Evolutionary conservation across 1,139 yeast species (phyloP).

Genomic region (Geotrichum australiense): DNA sequence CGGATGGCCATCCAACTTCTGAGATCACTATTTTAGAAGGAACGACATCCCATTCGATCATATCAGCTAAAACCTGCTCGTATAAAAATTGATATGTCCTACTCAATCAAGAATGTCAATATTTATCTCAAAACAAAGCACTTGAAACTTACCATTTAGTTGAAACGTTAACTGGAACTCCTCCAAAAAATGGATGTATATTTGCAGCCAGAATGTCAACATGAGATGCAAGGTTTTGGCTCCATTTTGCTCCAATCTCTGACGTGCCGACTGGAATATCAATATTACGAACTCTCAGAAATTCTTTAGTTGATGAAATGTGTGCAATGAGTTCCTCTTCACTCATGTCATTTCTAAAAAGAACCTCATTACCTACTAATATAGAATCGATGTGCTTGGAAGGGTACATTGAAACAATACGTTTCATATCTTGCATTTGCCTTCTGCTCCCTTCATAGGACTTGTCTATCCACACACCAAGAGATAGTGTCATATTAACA

Average conservation of each 20-base stretch:
- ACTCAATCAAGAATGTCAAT: too few relatives aligned
- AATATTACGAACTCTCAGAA: constrained; percentile 32
- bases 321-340: constrained; percentile 38
- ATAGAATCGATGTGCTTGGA: constrained; percentile 45
- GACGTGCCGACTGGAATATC: constrained; percentile 50
- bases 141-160: constrained; percentile 39
- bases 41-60: constrained; percentile 25
- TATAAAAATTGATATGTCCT: constrained; percentile 42
- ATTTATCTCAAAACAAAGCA: not conserved
- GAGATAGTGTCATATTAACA: constrained; percentile 49
- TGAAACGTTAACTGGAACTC: constrained; percentile 45
- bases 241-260: constrained; percentile 45
- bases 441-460: constrained; percentile 41
- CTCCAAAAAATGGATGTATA: constrained; percentile 64
- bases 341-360: constrained; percentile 48
- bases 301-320: constrained; percentile 41
- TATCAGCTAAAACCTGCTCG: constrained; percentile 36
- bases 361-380: constrained; percentile 57
- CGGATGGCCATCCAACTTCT: constrained; percentile 69
- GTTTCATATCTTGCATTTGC: constrained; percentile 36
- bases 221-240: constrained; percentile 32
- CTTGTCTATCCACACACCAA: constrained; percentile 61
- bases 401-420: constrained; percentile 42
- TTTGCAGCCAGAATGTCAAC: constrained; percentile 59
- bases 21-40: constrained; percentile 40